A percentile compares a stretch with the other conserved stretches of the same genome.
phyloP scores from a whole-genome alignment of 2,329 filamentous ascomycete species.

The Celoporthe dispersa region DNA sequence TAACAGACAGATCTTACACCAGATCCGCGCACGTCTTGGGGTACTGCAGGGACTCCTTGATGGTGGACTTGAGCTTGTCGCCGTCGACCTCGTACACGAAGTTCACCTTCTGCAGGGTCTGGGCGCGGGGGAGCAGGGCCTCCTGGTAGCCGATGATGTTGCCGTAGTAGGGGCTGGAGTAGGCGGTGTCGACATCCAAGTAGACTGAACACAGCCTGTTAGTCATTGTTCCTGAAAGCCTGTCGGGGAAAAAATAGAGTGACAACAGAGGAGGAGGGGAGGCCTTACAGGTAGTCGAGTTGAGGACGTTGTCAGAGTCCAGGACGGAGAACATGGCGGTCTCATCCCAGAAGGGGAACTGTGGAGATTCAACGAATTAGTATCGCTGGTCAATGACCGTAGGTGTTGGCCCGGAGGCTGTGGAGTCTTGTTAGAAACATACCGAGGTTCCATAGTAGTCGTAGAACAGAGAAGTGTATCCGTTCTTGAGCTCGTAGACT shows the following conservation, averaged over 20 bases:
- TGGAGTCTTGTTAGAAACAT: not conserved
- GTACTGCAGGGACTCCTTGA: constrained; percentile 39
- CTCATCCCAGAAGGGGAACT: constrained; percentile 35
- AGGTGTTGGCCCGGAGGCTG: too few species aligned
- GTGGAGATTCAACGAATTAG: not conserved
- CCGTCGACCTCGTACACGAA: constrained; percentile 31
- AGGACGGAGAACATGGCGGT: constrained; percentile 32
- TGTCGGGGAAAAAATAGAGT: too few species aligned
- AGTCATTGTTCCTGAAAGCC: not conserved
- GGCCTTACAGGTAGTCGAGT: constrained; percentile 33
- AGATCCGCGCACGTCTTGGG: constrained; percentile 48
- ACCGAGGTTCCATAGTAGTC: constrained; percentile 23
- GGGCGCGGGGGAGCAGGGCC: constrained; percentile 26
- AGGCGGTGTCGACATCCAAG: constrained; percentile 34
- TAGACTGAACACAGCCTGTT: constrained; percentile 27
- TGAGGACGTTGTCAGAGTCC: constrained; percentile 30
- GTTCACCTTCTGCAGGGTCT: constrained; percentile 32
- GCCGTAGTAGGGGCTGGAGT: constrained; percentile 31
- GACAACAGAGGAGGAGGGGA: not conserved
- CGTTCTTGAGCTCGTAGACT: constrained; percentile 30
- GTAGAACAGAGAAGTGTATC: constrained; percentile 31
- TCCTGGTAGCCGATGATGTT: constrained; percentile 34
- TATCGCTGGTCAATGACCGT: not conserved
- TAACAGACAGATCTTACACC: not conserved
- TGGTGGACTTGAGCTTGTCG: constrained; percentile 44